Conservation (phyloP, 176 grass and related monocot genomes). For the Avena atlantica region DNA sequence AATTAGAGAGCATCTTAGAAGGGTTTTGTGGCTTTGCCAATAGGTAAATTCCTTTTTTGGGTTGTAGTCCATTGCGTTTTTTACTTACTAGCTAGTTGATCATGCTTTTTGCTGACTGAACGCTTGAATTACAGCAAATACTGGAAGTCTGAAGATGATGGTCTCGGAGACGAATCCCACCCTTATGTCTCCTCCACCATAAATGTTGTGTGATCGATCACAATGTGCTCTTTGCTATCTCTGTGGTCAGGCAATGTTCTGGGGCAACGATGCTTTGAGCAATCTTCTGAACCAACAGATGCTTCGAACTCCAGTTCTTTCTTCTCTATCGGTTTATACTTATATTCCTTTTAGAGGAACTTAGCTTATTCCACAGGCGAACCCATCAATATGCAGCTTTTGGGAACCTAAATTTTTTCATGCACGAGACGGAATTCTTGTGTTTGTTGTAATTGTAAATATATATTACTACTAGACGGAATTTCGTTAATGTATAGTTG, state of each 20-base stretch:
- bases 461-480: neutral
- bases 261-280: neutral
- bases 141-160: slow-evolving; percentile 6
- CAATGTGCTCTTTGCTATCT: neutral
- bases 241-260: neutral
- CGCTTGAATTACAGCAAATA: neutral
- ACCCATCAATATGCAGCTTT: neutral
- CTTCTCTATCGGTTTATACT: neutral
- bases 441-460: neutral
- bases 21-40: neutral
- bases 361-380: neutral
- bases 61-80: neutral
- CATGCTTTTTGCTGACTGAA: neutral
- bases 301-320: neutral
- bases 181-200: slow-evolving; percentile 23
- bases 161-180: neutral
- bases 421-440: neutral
- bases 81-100: neutral
- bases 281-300: neutral
- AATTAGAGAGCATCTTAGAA: slow-evolving; percentile 53
- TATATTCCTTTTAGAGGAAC: neutral
- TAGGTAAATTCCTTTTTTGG: neutral
- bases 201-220: slow-evolving; percentile 14
- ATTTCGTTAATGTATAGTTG: neutral
- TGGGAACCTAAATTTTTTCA: neutral